Conservation (phyloP, 2,329 filamentous ascomycete species). For the Aspergillus sp. region DNA sequence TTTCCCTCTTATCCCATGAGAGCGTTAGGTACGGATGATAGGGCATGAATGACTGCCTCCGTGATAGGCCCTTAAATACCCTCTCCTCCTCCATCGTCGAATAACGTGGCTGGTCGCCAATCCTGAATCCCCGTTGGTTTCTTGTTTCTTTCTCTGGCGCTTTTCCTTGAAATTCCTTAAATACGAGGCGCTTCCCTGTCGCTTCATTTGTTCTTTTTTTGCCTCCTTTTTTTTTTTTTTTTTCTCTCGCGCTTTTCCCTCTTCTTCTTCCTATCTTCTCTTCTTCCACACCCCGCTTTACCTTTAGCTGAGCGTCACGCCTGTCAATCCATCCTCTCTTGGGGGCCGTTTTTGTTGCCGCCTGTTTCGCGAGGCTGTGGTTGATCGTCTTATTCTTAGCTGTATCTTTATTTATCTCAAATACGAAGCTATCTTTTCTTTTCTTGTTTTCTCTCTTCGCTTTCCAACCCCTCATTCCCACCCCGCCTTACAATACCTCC, state of each 20-base stretch:
- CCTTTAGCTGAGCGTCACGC: not conserved
- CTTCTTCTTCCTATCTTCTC: conserved; percentile 2
- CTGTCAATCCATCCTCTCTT: too few species aligned
- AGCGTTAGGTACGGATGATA: too few species aligned
- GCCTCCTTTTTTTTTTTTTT: conserved; percentile 4
- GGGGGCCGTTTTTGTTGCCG: too few species aligned
- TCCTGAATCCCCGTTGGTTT: not conserved
- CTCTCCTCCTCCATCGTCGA: too few species aligned
- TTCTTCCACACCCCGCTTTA: not conserved
- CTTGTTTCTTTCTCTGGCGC: not conserved
- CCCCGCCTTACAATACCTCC: not conserved
- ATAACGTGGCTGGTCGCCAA: too few species aligned
- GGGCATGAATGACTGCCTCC: too few species aligned
- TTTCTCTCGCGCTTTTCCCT: conserved; percentile 1
- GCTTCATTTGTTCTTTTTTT: conserved; percentile 1
- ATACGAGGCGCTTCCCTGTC: not conserved
- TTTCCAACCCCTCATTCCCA: not conserved
- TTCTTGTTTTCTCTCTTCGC: not conserved
- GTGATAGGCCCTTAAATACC: too few species aligned
- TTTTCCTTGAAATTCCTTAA: not conserved
- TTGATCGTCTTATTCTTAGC: not conserved
- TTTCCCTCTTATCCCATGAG: too few species aligned
- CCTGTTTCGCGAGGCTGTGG: too few species aligned
- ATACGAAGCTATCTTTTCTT: conserved; percentile 13
- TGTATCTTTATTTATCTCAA: not conserved